phyloP scores from a whole-genome alignment of 2,329 filamentous ascomycete genomes.

The Xylaria hypoxylon region DNA sequence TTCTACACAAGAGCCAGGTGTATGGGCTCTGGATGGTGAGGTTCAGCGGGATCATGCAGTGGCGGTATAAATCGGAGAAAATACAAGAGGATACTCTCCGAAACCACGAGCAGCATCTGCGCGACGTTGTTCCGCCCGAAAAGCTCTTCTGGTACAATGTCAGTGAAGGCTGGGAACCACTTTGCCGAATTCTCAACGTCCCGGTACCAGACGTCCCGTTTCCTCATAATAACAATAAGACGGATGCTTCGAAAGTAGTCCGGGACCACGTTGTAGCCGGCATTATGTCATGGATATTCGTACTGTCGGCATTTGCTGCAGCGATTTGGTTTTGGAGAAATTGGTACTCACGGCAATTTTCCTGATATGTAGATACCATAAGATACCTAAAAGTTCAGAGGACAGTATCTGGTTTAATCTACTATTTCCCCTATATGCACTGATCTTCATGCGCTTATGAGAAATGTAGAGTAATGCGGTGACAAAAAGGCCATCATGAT shows the following conservation, averaged over 20 bases:
- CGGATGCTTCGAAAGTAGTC: slow-evolving; percentile 46
- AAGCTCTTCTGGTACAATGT: slow-evolving; percentile 53
- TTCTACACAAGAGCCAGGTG: slow-evolving; percentile 50
- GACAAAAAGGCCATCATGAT: background rate
- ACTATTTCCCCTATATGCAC: background rate
- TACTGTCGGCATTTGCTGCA: slow-evolving; percentile 43
- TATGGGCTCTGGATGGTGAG: slow-evolving; percentile 51
- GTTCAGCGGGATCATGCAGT: slow-evolving; percentile 49
- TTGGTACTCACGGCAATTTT: slow-evolving; percentile 35
- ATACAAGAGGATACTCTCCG: slow-evolving; percentile 49
- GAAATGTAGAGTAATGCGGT: slow-evolving; percentile 8
- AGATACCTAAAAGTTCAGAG: slow-evolving; percentile 14
- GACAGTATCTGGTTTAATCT: background rate
- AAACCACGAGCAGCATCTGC: slow-evolving; percentile 50
- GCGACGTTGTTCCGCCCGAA: slow-evolving; percentile 50
- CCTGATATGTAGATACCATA: slow-evolving; percentile 26
- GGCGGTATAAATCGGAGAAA: slow-evolving; percentile 50
- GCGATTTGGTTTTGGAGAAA: slow-evolving; percentile 39
- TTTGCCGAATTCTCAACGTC: slow-evolving; percentile 52
- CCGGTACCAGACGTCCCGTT: slow-evolving; percentile 52
- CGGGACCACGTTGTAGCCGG: slow-evolving; percentile 47
- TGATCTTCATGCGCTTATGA: background rate
- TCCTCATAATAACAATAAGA: slow-evolving; percentile 53
- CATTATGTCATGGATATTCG: slow-evolving; percentile 47
- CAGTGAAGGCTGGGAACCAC: slow-evolving; percentile 52